These are phyloP conservation scores for Cyberlindnera maritima DNA, from an alignment of 805 yeast species.

Conservation along the genomic window DNA sequence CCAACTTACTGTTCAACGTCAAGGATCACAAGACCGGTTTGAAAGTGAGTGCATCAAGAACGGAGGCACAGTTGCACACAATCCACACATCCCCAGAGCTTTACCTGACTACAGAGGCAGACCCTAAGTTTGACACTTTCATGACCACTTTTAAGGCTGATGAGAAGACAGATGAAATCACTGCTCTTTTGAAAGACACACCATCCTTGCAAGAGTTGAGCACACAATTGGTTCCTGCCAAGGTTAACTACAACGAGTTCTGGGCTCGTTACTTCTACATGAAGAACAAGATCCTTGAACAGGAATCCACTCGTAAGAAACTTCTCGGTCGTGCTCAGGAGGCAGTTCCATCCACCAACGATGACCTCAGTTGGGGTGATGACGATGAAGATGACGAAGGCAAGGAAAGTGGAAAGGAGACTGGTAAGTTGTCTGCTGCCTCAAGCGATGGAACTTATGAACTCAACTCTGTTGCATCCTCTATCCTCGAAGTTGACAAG, in stretches of 20 bases:
- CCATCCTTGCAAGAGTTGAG: constrained; percentile 36
- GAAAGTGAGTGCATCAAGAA: constrained; percentile 44
- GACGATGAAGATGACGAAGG: constrained; percentile 17
- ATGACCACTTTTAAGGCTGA: constrained; percentile 41
- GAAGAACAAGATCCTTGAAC: constrained; percentile 30
- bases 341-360: constrained; percentile 8
- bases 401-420: constrained; percentile 5
- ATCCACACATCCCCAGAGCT: constrained; percentile 44
- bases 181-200: constrained; percentile 39
- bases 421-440: constrained; percentile 22
- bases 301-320: constrained; percentile 62
- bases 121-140: constrained; percentile 35
- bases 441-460: constrained; percentile 40
- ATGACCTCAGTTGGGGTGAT: constrained; percentile 19
- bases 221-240: constrained; percentile 65
- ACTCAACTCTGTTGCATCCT: constrained; percentile 35
- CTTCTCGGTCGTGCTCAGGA: constrained; percentile 29
- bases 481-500: constrained; percentile 33
- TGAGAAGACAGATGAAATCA: constrained; percentile 47
- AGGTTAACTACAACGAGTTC: constrained; percentile 56
- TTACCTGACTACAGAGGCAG: constrained; percentile 28
- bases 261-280: constrained; percentile 72
- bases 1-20: constrained; percentile 42
- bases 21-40: constrained; percentile 33
- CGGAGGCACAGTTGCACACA: constrained; percentile 60